Conservation (phyloP, 2,329 filamentous ascomycete genomes). For the Trichoderma arundinaceum region DNA sequence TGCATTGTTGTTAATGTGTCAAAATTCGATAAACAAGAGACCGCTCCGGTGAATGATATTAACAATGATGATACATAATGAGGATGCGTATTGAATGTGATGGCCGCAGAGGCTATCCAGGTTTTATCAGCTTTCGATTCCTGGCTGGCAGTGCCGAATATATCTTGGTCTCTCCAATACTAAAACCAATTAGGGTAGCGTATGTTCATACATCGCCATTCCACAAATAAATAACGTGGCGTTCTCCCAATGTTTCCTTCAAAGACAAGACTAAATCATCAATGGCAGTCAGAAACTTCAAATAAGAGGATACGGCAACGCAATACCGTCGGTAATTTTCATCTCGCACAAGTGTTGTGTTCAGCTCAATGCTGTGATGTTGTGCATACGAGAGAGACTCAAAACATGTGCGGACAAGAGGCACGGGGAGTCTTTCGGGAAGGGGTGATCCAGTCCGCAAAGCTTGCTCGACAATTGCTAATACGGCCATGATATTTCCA, state of each 20-base stretch:
- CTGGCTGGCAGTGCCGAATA: not conserved
- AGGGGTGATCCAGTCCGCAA: conserved; percentile 55
- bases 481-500: conserved; percentile 57
- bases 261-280: conserved; percentile 53
- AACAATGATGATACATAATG: not conserved
- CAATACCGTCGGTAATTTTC: conserved; percentile 54
- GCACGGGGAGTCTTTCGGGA: conserved; percentile 55
- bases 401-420: conserved; percentile 48
- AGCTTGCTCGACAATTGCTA: conserved; percentile 53
- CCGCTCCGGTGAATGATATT: not conserved
- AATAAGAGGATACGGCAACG: conserved; percentile 51
- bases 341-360: conserved; percentile 45
- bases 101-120: not conserved
- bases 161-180: not conserved
- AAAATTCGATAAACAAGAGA: not conserved
- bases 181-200: no score
- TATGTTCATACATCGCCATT: conserved; percentile 31
- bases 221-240: conserved; percentile 43
- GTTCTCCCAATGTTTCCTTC: conserved; percentile 52
- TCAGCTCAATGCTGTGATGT: conserved; percentile 40
- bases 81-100: not conserved
- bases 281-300: conserved; percentile 50
- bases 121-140: not conserved
- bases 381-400: conserved; percentile 37
- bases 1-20: not conserved